Base-by-base conservation (phyloP, 208 protist species). In the Histomonas meleagridis region DNA sequence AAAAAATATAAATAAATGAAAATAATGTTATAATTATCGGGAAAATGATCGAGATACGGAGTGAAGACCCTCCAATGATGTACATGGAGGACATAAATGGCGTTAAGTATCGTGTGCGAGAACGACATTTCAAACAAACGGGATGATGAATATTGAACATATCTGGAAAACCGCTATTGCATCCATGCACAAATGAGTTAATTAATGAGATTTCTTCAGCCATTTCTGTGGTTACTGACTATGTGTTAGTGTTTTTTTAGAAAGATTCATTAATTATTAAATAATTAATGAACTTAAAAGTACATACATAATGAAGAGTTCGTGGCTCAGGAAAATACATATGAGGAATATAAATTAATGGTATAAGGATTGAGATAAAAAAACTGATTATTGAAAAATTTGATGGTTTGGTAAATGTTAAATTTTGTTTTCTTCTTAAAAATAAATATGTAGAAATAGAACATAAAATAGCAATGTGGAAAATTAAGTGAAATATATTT, bases 81-180 rank as follows among this genome's bases (percentile, higher is more conserved):
- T 55, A 35, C 46, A 86, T 86, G 1, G 76, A 40, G n/a, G 76
- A 86, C 32, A 57, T 40, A 51, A 48, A 38, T 26, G 76, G 46
- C 32, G 76, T 86, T 26, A 86, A 38, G 46, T 46, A 86, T 38
- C 38, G 23, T n/a, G 76, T 38, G 51, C 76, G 23, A 26, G 76
- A 40, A 38, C 32, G 40, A 28, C 76, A 86, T 55, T 86, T 86
- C 18, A 57, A 55, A 21, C 76, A 86, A 55, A 86, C 43, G 7
- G 76, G 76, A 86, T 86, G 76, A 16, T 46, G 7, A 38, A 86
- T 86, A 18, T 86, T 86, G 26, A 86, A 86, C 9, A 86, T 55
- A 55, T 86, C 55, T 7, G 55, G 18, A 38, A 86, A 57, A 32
- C 76, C 76, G 16, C 76, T 86, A 28, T 86, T 86, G 28, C 43